Evolutionary conservation across 1,139 yeast genomes (phyloP), one percentile per base, ranked within the genome.

Genomic region (Hyphopichia wangnamkhiaoensis): DNA sequence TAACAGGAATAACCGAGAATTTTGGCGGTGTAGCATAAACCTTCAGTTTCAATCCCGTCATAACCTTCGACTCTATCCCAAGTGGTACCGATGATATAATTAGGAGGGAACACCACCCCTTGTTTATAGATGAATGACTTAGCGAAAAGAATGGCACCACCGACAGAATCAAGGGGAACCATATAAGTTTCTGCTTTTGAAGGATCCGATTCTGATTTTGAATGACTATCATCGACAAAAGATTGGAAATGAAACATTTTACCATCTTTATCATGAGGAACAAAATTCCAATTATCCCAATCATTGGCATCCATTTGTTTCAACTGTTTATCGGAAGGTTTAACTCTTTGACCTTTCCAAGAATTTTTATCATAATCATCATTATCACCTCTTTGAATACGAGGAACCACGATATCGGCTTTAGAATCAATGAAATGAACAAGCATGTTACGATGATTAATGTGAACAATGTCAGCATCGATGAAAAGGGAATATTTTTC

Each of bases 1-100:
- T 62, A 71, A 47, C 80, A 76, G 30, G 50, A 49, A 49, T 71
- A 75, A 1, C 77, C 79, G 26, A 72, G 51, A 0, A 64, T 50
- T 38, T 63, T 67, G 1, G 80, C 80, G 25, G 61, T 50, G 46
- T 74, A 76, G 45, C 81, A 76, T 12, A 76, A 37, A 0, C 80
- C 80, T 52, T 75, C 80, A 2, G 78, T 73, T 47, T 74, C 80
- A 31, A 76, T 68, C 17, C 80, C 81, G 51, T 76, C 80, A 46
- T 65, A 74, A 2, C 80, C 80, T 47, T 74, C 79, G 3, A 45
- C 37, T 39, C 76, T 56, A 2, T 63, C 65, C 80, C 80, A 75
- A 3, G 74, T 59, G 1, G 74, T 68, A 6, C 81, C 81, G 13
- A 76, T 59, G 2, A 65, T 55, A 43, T 74, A 69, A 34, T 58